Evolutionary conservation across 306 rosid species (phyloP), one percentile per base, ranked within the genome.

Genomic region (Erythrophleum fordii): DNA sequence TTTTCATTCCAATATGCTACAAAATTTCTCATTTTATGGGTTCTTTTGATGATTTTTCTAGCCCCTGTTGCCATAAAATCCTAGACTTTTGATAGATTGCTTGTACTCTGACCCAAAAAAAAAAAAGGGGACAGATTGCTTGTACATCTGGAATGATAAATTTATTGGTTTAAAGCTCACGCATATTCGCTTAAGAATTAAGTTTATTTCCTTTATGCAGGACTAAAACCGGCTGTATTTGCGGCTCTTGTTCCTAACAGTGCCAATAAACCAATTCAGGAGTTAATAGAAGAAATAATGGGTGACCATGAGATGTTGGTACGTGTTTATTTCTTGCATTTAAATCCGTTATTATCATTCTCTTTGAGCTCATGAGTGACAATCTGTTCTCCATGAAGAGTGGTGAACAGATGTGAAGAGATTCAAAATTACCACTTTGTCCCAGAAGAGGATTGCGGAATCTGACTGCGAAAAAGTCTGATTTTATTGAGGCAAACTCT

Each of bases 201-300:
- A 35, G 25, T 22, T 66, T 23, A 16, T 25, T 77, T 71, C 31
- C 76, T 60, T 65, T 39, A 22, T 77, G 75, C 92, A 93, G 99
- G 94, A 85, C 96, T 93, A 41, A 87, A 91, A 80, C 89, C 97
- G 18, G 94, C 97, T 61, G 89, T 92, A 11, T 95, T 91, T 82
- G 97, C 98, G 0, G 98, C 98, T 31, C 97, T 95, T 83, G 99
- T 95, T 83, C 99, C 99, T 16, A 90, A 95, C 87, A 88, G 94
- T 61, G 97, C 99, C 3, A 81, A 93, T 56, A 89, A 90, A 87
- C 92, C 91, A 22, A 75, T 95, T 65, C 71, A 79, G 52, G 97
- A 90, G 85, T 83, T 95, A 72, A 90, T 93, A 76, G 97, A 88
- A 45, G 99, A 95, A 85, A 85, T 93, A 58, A 78, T 86, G 86